A percentile compares a stretch with the other conserved stretches of the same genome.
These are phyloP conservation scores for Kuraishia ogatae DNA, from an alignment of 805 yeast genomes.

Conservation along the genomic window DNA sequence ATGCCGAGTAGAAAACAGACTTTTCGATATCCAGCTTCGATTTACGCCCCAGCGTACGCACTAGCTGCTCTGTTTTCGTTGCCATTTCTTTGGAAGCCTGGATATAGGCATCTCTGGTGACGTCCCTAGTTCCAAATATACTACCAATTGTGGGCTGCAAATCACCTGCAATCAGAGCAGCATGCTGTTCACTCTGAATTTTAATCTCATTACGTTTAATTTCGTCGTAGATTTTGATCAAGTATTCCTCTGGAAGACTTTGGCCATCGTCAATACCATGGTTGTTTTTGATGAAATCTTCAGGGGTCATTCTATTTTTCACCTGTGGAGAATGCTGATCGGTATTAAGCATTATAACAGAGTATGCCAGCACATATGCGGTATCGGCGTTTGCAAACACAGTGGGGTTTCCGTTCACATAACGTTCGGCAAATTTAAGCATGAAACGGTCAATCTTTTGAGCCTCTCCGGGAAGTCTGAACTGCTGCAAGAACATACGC, in stretches of 20 bases:
- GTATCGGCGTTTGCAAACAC: slow-evolving; percentile 88
- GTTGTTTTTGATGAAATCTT: slow-evolving; percentile 81
- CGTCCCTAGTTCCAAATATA: slow-evolving; percentile 63
- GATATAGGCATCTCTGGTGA: slow-evolving; percentile 73
- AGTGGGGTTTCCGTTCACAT: slow-evolving; percentile 80
- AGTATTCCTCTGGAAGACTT: slow-evolving; percentile 68
- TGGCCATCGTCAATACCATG: slow-evolving; percentile 88
- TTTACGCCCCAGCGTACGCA: slow-evolving; percentile 51
- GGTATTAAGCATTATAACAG: slow-evolving; percentile 88
- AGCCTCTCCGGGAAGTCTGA: slow-evolving; percentile 95
- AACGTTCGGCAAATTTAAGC: slow-evolving; percentile 94
- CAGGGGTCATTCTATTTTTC: slow-evolving; percentile 77
- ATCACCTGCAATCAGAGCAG: slow-evolving; percentile 72
- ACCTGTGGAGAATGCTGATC: slow-evolving; percentile 89
- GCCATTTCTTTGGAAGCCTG: slow-evolving; percentile 92
- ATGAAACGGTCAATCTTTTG: slow-evolving; percentile 95
- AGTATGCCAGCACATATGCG: slow-evolving; percentile 86
- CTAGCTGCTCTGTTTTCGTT: slow-evolving; percentile 76
- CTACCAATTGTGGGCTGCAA: slow-evolving; percentile 23
- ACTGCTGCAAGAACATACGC: slow-evolving; percentile 75
- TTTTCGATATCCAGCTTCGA: slow-evolving; percentile 32
- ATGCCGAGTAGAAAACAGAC: slow-evolving; percentile 65
- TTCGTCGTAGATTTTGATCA: slow-evolving; percentile 65
- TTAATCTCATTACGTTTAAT: slow-evolving; percentile 82
- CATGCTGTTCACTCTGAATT: slow-evolving; percentile 87